Percentiles rank a stretch among this genome's conserved stretches.
Evolutionary conservation across 305 asterid genomes (phyloP).

Genomic region (Withania somnifera): DNA sequence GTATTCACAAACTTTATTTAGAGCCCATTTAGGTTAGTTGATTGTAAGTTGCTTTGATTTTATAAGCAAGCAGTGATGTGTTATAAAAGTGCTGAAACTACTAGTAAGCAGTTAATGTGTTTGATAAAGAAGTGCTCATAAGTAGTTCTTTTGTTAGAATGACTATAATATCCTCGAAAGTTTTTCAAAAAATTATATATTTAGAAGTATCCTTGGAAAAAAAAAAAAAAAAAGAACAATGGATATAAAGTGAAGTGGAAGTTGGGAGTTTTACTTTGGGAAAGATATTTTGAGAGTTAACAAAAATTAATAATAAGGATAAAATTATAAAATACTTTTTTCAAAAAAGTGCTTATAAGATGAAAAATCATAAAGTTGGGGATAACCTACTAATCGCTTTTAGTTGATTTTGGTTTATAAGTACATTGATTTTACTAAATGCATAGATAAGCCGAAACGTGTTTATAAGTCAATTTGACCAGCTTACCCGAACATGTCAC

Average conservation of each 20-base stretch:
- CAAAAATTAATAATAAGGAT: not conserved
- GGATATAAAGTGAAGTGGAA: not conserved
- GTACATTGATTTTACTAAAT: not conserved
- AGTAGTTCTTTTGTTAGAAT: not conserved
- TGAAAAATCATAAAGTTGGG: not conserved
- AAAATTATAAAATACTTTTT: not conserved
- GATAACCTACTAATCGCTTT: not conserved
- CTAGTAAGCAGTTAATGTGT: not conserved
- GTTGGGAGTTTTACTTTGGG: not conserved
- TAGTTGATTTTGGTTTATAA: not conserved
- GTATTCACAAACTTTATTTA: not conserved
- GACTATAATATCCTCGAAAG: not conserved
- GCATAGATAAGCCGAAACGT: not conserved
- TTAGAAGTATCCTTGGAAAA: not conserved
- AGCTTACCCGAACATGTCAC: not conserved
- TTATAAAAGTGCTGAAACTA: not conserved
- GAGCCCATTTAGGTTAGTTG: not conserved
- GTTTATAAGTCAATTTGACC: not conserved
- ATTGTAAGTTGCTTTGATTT: not conserved
- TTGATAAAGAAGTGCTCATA: not conserved
- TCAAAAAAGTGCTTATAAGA: not conserved
- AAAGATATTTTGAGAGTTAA: not conserved
- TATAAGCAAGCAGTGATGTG: not conserved
- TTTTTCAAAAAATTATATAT: not conserved
- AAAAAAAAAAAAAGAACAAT: not conserved